Evolutionary conservation across 2,329 filamentous ascomycete species (phyloP).

Genomic region (Metarhizium sp.): DNA sequence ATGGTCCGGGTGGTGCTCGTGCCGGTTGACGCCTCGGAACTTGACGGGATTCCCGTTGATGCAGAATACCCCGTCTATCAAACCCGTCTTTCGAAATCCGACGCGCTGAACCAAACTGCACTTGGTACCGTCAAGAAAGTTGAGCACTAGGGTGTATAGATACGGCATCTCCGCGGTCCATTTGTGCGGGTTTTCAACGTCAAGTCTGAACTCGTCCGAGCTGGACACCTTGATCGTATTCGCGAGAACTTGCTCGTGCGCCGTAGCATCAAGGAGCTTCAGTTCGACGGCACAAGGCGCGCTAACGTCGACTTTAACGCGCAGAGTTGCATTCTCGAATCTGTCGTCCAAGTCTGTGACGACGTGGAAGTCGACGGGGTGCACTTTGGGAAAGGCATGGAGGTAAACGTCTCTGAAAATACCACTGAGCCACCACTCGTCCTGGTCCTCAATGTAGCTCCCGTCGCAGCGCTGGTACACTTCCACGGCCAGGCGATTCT

Average conservation of each 20-base stretch:
- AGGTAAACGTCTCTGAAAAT: constrained; percentile 64
- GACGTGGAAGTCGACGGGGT: constrained; percentile 47
- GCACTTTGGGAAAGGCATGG: constrained; percentile 46
- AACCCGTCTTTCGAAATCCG: constrained; percentile 54
- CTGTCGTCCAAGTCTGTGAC: constrained; percentile 45
- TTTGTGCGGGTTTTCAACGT: constrained; percentile 42
- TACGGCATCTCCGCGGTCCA: constrained; percentile 63
- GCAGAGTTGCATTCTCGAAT: constrained; percentile 43
- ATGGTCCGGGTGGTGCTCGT: constrained; percentile 57
- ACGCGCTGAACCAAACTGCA: constrained; percentile 41
- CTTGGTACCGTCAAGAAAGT: constrained; percentile 17
- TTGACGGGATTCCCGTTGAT: constrained; percentile 58
- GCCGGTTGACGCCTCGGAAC: constrained; percentile 59
- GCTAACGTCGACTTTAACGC: constrained; percentile 34
- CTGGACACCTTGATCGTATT: constrained; percentile 14
- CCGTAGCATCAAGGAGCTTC: constrained; percentile 26
- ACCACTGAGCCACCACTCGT: constrained; percentile 59
- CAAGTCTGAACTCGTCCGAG: constrained; percentile 31
- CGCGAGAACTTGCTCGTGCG: constrained; percentile 16
- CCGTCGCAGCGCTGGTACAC: constrained; percentile 68
- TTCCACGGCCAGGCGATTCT: constrained; percentile 53
- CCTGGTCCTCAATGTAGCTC: constrained; percentile 62
- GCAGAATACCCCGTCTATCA: constrained; percentile 50
- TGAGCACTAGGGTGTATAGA: constrained; percentile 43
- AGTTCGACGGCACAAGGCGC: constrained; percentile 20